Percentiles rank a stretch among this genome's conserved stretches.
phyloP scores from a whole-genome alignment of 164 flowering plant species.

The Saururus chinensis region DNA sequence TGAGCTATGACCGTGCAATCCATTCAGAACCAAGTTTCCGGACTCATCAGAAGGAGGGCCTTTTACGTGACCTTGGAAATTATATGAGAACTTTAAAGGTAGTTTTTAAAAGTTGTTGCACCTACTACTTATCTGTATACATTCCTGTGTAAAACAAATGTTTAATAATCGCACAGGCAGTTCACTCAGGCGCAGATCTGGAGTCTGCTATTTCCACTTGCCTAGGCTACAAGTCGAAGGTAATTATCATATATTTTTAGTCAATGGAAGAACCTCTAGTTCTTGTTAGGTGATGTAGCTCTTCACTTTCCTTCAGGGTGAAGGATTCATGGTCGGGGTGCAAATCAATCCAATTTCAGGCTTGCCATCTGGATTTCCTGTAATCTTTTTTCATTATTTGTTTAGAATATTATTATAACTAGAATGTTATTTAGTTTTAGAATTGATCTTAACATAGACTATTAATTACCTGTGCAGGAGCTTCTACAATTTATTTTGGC shows the following conservation, averaged over 20 bases:
- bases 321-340: slow-evolving; percentile 98
- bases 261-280: background rate
- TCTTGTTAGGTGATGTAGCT: slow-evolving; percentile 3
- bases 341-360: slow-evolving; percentile 78
- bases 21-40: slow-evolving; percentile 80
- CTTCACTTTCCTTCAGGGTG: slow-evolving; percentile 45
- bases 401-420: background rate
- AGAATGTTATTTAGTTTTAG: background rate
- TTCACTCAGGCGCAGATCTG: slow-evolving; percentile 99
- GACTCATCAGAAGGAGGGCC: slow-evolving; percentile 78
- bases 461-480: slow-evolving; percentile 35
- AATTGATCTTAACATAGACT: slow-evolving; percentile 2
- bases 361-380: slow-evolving; percentile 82
- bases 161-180: slow-evolving; percentile 45
- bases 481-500: slow-evolving; percentile 59
- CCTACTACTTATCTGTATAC: background rate
- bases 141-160: background rate
- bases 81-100: slow-evolving; percentile 98
- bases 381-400: slow-evolving; percentile 15
- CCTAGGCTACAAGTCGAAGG: slow-evolving; percentile 88
- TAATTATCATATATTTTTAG: slow-evolving; percentile 13
- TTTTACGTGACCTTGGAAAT: slow-evolving; percentile 81
- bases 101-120: background rate
- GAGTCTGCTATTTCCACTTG: slow-evolving; percentile 88
- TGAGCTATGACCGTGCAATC: slow-evolving; percentile 96